Evolutionary conservation across 2,329 filamentous ascomycete species (phyloP).

Genomic region (Westerdykella aurantiaca): DNA sequence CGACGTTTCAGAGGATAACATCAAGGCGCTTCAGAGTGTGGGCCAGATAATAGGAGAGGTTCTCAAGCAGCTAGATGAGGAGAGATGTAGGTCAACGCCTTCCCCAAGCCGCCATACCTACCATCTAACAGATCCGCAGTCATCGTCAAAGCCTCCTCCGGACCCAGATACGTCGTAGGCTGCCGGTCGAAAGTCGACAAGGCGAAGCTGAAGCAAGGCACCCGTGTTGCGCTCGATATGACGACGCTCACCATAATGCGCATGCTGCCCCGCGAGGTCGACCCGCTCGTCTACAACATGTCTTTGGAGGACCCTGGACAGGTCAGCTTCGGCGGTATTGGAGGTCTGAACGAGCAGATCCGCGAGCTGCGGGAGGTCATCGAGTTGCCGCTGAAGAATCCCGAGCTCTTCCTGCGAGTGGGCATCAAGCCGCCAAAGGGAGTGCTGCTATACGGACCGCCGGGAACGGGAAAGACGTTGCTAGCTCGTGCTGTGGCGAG

Average conservation of each 20-base stretch:
- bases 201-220: constrained; percentile 94
- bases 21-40: constrained; percentile 97
- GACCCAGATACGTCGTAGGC: constrained; percentile 94
- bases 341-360: constrained; percentile 97
- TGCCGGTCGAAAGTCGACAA: constrained; percentile 99
- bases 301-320: constrained; percentile 96
- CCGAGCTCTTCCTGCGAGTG: constrained; percentile 91
- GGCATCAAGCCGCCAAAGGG: constrained; percentile 99
- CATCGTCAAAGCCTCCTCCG: constrained; percentile 97
- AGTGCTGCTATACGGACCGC: constrained; percentile 90
- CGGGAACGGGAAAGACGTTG: constrained; percentile 93
- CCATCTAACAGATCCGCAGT: constrained; percentile 51
- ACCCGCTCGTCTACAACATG: constrained; percentile 99
- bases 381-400: constrained; percentile 96
- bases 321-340: constrained; percentile 95
- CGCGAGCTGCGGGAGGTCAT: constrained; percentile 96
- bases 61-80: constrained; percentile 96
- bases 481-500: constrained; percentile 92
- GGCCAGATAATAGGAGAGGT: constrained; percentile 99
- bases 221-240: constrained; percentile 96
- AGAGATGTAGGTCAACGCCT: constrained; percentile 75
- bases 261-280: constrained; percentile 97
- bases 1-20: constrained; percentile 96
- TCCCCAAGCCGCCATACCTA: constrained; percentile 1
- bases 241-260: constrained; percentile 99